Evolutionary conservation across 2,329 filamentous ascomycete genomes (phyloP).

Genomic region (Fusarium metavorans): DNA sequence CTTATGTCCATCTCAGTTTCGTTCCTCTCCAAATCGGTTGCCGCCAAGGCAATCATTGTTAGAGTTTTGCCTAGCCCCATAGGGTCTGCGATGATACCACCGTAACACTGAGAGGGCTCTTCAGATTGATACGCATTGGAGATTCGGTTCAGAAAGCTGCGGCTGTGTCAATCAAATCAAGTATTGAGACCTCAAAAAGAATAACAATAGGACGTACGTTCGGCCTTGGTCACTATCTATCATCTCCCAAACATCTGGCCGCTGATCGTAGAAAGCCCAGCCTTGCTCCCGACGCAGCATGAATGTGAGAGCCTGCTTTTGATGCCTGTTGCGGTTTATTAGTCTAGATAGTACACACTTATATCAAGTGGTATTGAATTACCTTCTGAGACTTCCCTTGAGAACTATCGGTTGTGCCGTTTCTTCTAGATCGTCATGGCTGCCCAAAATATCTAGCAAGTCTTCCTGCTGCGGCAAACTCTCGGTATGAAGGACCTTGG

Average conservation of each 20-base stretch:
- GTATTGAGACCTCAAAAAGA: too few species aligned
- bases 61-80: conserved; percentile 63
- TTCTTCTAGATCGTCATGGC: too few species aligned
- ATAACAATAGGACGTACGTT: too few species aligned
- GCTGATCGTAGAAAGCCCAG: conserved; percentile 46
- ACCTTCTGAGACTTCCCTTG: conserved; percentile 35
- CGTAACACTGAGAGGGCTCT: conserved; percentile 51
- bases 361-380: too few species aligned
- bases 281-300: conserved; percentile 54
- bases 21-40: conserved; percentile 29
- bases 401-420: too few species aligned
- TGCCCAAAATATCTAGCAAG: too few species aligned
- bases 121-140: conserved; percentile 39
- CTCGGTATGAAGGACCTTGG: too few species aligned
- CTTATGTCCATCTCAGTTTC: fast-evolving
- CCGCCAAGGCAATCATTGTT: conserved; percentile 56
- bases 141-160: too few species aligned
- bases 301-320: conserved; percentile 58
- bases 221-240: conserved; percentile 30
- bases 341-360: too few species aligned
- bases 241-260: conserved; percentile 51
- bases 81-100: conserved; percentile 59
- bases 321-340: conserved; percentile 56
- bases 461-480: too few species aligned
- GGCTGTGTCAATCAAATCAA: too few species aligned